Evolutionary conservation across 345 rosid genomes (phyloP).

Genomic region (Salix suchowensis): DNA sequence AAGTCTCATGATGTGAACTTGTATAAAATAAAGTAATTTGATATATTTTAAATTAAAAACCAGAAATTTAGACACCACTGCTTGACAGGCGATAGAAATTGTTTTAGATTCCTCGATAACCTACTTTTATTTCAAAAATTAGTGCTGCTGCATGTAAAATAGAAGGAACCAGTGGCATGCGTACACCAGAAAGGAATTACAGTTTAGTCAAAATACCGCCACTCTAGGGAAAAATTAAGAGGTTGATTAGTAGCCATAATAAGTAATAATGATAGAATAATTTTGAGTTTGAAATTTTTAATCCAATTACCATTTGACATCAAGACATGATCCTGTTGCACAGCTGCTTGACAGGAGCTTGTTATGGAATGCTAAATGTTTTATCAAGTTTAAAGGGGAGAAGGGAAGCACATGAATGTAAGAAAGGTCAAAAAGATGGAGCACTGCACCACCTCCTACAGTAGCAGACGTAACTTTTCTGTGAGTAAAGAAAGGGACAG

Average conservation of each 20-base stretch:
- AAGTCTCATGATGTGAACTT: neutral
- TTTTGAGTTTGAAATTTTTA: neutral
- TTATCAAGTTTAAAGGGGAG: neutral
- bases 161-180: neutral
- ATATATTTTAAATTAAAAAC: too few species aligned
- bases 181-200: too few species aligned
- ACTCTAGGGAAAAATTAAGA: neutral
- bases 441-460: neutral
- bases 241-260: neutral
- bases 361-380: neutral
- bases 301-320: neutral
- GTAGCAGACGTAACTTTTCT: neutral
- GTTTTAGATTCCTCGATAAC: too few species aligned
- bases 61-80: too few species aligned
- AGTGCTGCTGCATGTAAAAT: neutral
- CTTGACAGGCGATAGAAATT: too few species aligned
- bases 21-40: neutral
- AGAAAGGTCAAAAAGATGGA: constrained; percentile 7
- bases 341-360: neutral
- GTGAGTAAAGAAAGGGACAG: neutral
- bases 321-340: neutral
- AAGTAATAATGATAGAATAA: neutral
- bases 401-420: neutral
- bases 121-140: neutral
- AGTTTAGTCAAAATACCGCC: neutral